These are phyloP conservation scores for Russula olivacea DNA, from an alignment of 768 basidiomycete genomes.

Conservation along the genomic window DNA sequence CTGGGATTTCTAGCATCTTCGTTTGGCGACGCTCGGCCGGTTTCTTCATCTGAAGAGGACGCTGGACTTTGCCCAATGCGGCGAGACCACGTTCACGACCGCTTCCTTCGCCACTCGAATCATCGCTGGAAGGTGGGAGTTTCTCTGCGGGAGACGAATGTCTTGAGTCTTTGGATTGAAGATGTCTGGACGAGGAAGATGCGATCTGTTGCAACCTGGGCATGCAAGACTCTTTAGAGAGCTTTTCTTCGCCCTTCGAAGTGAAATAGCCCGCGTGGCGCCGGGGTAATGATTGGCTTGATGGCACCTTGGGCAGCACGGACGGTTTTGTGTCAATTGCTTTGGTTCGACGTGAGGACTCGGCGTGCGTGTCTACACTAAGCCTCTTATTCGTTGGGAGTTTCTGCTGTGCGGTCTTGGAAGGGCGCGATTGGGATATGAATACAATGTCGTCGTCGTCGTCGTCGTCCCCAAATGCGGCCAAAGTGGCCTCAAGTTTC, in stretches of 20 bases:
- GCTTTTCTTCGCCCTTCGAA: conserved; percentile 34
- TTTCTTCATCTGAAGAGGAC: conserved; percentile 45
- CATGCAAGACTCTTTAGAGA: conserved; percentile 34
- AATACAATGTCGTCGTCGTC: conserved; percentile 58
- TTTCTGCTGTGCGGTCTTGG: conserved; percentile 11
- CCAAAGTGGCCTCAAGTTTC: conserved; percentile 60
- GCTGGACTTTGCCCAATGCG: conserved; percentile 22
- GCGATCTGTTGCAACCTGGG: conserved; percentile 37
- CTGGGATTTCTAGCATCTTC: conserved; percentile 54
- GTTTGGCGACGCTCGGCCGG: conserved; percentile 54
- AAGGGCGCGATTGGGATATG: conserved; percentile 36
- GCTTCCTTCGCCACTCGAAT: conserved; percentile 40
- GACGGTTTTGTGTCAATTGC: neutral
- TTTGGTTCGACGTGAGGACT: neutral
- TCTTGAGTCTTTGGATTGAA: conserved; percentile 16
- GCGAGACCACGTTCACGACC: conserved; percentile 32
- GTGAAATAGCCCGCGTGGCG: conserved; percentile 27
- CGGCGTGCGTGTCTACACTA: neutral
- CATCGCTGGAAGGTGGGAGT: conserved; percentile 27
- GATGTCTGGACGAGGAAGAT: conserved; percentile 30
- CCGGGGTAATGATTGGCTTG: conserved; percentile 14
- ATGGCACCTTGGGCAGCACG: neutral
- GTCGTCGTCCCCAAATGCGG: conserved; percentile 54
- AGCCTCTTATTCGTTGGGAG: conserved; percentile 2
- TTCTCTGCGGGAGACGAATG: neutral